These are phyloP conservation scores for Boechera stricta DNA, from an alignment of 345 rosid species.

Conservation along the genomic window DNA sequence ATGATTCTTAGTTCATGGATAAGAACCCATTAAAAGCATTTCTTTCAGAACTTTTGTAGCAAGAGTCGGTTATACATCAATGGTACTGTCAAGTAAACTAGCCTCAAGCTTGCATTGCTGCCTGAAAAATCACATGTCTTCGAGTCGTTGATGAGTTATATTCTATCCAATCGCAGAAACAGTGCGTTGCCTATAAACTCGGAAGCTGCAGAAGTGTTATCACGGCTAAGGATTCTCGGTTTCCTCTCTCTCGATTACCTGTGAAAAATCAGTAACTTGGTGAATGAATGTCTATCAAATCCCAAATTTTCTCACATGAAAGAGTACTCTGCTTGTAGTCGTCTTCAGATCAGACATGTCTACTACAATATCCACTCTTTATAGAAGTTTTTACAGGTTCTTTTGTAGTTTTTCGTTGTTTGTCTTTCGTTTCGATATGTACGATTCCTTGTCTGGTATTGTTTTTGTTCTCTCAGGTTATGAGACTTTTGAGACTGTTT, in stretches of 20 bases:
- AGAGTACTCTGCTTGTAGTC: constrained; percentile 14
- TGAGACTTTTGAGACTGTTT: constrained; percentile 31
- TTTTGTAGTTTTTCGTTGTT: neutral
- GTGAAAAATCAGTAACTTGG: constrained; percentile 14
- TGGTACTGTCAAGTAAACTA: constrained; percentile 16
- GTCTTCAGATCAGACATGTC: constrained; percentile 11
- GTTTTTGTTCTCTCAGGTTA: constrained; percentile 18
- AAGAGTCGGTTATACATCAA: neutral
- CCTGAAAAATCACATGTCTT: neutral
- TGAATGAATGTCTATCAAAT: constrained; percentile 23
- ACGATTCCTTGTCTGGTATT: constrained; percentile 12
- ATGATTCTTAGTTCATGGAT: neutral
- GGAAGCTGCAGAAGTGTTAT: constrained; percentile 25
- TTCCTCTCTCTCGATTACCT: neutral
- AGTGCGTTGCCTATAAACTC: neutral
- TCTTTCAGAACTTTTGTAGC: neutral
- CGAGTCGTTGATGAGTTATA: neutral
- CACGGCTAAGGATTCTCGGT: constrained; percentile 24
- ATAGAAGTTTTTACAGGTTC: constrained; percentile 22
- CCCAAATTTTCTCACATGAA: neutral
- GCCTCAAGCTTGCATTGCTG: neutral
- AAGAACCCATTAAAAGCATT: neutral
- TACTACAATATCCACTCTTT: constrained; percentile 10
- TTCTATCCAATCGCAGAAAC: constrained; percentile 25
- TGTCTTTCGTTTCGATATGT: constrained; percentile 16